phyloP scores from a whole-genome alignment of 495 filamentous ascomycete species.

The Darksidea phi region DNA sequence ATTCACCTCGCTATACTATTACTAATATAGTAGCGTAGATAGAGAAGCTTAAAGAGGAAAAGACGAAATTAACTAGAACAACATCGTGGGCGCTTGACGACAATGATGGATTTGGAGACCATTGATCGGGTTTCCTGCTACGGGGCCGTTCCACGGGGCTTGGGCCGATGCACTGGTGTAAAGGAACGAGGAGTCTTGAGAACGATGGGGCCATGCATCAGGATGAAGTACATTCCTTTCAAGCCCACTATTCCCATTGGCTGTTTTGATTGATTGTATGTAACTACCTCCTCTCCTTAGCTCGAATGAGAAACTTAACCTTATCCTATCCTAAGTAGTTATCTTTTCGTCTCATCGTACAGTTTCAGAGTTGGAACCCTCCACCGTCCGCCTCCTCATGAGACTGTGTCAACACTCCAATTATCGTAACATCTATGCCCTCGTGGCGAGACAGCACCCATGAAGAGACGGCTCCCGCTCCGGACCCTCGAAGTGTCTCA shows the following conservation, averaged over 20 bases:
- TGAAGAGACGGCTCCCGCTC: too few species aligned
- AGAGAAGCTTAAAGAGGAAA: slow-evolving; percentile 22
- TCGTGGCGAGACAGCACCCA: too few species aligned
- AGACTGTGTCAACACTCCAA: slow-evolving; percentile 5
- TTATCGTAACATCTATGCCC: too few species aligned
- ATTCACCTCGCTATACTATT: slow-evolving; percentile 19
- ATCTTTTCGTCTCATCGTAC: neutral
- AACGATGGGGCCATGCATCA: slow-evolving; percentile 14
- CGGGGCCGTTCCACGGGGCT: neutral
- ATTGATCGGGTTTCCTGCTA: slow-evolving; percentile 8
- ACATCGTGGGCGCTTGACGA: slow-evolving; percentile 17
- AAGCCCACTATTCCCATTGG: neutral
- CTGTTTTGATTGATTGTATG: slow-evolving; percentile 4
- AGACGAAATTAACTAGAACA: slow-evolving; percentile 19
- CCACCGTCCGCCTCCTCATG: neutral
- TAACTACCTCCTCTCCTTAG: slow-evolving; percentile 2
- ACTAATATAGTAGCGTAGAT: slow-evolving; percentile 15
- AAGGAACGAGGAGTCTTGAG: slow-evolving; percentile 2
- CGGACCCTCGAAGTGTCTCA: too few species aligned
- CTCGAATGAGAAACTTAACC: neutral
- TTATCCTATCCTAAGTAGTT: neutral
- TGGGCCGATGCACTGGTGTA: too few species aligned
- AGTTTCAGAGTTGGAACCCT: slow-evolving; percentile 1
- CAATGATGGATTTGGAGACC: slow-evolving; percentile 6
- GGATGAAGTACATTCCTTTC: slow-evolving; percentile 3